A percentile compares a stretch with the other conserved stretches of the same genome.
Conservation (phyloP, 345 rosid species). For the Garcia nutans region DNA sequence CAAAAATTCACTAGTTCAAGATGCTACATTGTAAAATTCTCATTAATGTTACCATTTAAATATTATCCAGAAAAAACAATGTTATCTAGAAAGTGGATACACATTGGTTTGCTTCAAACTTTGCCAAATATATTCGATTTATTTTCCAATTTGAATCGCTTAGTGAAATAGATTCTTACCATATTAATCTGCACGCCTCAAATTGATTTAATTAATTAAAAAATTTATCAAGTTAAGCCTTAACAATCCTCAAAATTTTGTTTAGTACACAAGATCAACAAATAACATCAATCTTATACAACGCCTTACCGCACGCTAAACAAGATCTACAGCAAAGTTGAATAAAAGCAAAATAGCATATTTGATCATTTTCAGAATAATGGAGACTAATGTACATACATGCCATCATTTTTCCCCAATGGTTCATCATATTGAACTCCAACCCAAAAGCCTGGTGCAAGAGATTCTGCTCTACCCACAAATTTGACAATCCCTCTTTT, state of each 20-base stretch:
- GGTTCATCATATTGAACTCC: conserved; percentile 97
- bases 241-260: background rate
- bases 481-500: conserved; percentile 88
- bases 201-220: background rate
- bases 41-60: background rate
- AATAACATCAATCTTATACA: background rate
- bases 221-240: background rate
- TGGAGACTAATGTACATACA: conserved; percentile 41
- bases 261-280: background rate
- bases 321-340: background rate
- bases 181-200: background rate
- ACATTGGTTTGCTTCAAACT: background rate
- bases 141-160: background rate
- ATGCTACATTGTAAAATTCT: background rate
- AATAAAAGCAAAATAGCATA: background rate
- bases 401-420: conserved; percentile 92
- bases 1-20: background rate
- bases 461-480: conserved; percentile 73
- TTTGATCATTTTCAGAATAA: background rate
- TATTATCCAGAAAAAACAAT: no score
- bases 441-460: conserved; percentile 89
- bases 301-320: background rate
- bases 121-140: background rate
- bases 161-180: background rate
- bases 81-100: no score